Conservation (phyloP, 352 stramenopile genomes). For the Phytophthora sp. region DNA sequence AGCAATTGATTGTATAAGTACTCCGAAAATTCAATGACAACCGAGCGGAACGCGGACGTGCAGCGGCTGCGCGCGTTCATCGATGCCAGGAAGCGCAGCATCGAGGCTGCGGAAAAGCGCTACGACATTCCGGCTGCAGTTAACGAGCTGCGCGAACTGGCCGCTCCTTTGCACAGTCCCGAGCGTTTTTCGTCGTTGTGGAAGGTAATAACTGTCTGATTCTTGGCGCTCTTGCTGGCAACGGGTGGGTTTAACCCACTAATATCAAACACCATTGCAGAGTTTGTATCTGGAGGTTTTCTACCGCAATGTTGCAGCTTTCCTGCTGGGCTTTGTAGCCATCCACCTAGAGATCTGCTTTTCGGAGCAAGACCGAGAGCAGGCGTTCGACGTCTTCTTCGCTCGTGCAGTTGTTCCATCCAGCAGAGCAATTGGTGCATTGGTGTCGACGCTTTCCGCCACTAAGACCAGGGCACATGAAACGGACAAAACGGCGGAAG, state of each 20-base stretch:
- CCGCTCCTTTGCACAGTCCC: slow-evolving; percentile 38
- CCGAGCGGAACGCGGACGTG: slow-evolving; percentile 23
- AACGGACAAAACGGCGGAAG: slow-evolving; percentile 13
- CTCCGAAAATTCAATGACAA: too few relatives aligned
- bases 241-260: background rate
- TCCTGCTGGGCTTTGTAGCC: slow-evolving; percentile 62
- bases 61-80: slow-evolving; percentile 59
- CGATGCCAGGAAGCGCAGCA: slow-evolving; percentile 47
- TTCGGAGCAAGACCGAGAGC: slow-evolving; percentile 42
- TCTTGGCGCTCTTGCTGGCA: background rate
- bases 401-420: slow-evolving; percentile 40
- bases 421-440: slow-evolving; percentile 38
- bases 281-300: slow-evolving; percentile 56
- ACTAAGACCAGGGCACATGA: slow-evolving; percentile 7
- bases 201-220: slow-evolving; percentile 47
- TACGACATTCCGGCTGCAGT: slow-evolving; percentile 53
- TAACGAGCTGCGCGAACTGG: slow-evolving; percentile 40
- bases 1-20: too few relatives aligned
- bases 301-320: slow-evolving; percentile 62
- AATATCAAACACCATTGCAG: slow-evolving; percentile 25
- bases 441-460: slow-evolving; percentile 46
- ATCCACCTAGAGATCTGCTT: slow-evolving; percentile 61
- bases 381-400: slow-evolving; percentile 72
- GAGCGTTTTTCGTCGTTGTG: slow-evolving; percentile 42
- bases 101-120: slow-evolving; percentile 51